Conservation (phyloP, 768 basidiomycete species). For the Wakefieldia striispora region DNA sequence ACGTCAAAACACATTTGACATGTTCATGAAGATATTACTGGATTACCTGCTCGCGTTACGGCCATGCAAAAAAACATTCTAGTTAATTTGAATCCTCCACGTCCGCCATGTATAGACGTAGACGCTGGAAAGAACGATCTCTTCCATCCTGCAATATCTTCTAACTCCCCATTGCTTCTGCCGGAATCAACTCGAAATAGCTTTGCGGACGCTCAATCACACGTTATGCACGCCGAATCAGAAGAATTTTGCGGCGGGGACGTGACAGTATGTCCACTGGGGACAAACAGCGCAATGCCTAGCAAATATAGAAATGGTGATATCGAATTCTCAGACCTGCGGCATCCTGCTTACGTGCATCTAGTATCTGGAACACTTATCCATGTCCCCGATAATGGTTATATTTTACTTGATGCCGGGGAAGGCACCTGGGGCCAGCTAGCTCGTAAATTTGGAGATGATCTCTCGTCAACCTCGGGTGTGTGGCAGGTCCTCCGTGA, state of each 20-base stretch:
- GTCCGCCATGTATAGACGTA: conserved; percentile 38
- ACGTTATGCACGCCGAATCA: background rate
- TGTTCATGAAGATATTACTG: conserved; percentile 30
- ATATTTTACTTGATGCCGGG: conserved; percentile 82
- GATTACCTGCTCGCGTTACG: conserved; percentile 47
- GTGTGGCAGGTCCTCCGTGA: conserved; percentile 64
- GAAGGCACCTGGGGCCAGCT: conserved; percentile 95
- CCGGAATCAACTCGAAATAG: conserved; percentile 33
- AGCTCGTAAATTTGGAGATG: conserved; percentile 66
- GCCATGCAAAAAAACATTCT: conserved; percentile 42
- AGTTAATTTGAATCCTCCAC: conserved; percentile 47
- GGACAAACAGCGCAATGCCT: conserved; percentile 86
- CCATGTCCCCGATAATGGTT: conserved; percentile 67
- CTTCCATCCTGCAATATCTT: conserved; percentile 29
- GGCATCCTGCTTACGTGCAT: background rate
- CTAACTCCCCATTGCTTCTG: conserved; percentile 12
- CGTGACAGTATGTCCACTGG: conserved; percentile 72
- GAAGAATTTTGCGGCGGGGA: conserved; percentile 49
- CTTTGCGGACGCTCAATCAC: conserved; percentile 38
- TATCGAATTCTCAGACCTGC: conserved; percentile 8
- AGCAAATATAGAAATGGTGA: conserved; percentile 85
- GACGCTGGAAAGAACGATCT: conserved; percentile 26
- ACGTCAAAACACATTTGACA: background rate
- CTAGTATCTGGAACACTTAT: conserved; percentile 77
- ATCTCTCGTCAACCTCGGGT: conserved; percentile 32